These are phyloP conservation scores for Hondaea fermentalgiana DNA, from an alignment of 108 stramenopile species.

Conservation along the genomic window DNA sequence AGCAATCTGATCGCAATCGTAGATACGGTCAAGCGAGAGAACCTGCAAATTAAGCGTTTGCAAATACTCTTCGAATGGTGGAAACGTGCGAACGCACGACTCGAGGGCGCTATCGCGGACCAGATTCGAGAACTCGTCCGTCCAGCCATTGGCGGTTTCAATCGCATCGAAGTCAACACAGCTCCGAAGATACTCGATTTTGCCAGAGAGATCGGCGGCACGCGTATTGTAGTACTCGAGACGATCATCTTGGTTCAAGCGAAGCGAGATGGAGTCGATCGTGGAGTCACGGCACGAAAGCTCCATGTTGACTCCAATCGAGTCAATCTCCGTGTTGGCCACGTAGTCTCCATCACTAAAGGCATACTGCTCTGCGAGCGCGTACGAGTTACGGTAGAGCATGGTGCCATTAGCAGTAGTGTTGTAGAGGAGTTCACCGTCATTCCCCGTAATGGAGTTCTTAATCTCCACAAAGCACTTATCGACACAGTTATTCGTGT, in stretches of 20 bases:
- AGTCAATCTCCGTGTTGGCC: background rate
- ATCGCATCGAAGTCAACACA: background rate
- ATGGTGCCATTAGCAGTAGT: conserved; percentile 4
- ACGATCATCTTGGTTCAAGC: background rate
- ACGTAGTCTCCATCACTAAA: background rate
- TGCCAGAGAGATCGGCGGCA: background rate
- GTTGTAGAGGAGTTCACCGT: background rate
- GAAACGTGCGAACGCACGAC: background rate
- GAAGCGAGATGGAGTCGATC: background rate
- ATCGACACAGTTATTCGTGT: background rate
- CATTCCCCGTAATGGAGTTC: background rate
- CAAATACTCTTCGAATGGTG: background rate
- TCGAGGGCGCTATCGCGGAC: background rate
- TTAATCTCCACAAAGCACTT: background rate
- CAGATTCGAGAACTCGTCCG: background rate
- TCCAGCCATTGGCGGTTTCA: background rate
- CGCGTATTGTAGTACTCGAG: background rate
- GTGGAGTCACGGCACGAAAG: background rate
- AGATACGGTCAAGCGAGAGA: background rate
- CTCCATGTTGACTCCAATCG: background rate
- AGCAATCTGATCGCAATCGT: background rate
- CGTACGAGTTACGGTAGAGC: background rate
- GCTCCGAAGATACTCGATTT: background rate
- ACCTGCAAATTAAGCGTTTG: background rate
- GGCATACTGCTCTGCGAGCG: background rate